Conservation (phyloP, 257 asterid species). For the Linderniella brevidens region DNA sequence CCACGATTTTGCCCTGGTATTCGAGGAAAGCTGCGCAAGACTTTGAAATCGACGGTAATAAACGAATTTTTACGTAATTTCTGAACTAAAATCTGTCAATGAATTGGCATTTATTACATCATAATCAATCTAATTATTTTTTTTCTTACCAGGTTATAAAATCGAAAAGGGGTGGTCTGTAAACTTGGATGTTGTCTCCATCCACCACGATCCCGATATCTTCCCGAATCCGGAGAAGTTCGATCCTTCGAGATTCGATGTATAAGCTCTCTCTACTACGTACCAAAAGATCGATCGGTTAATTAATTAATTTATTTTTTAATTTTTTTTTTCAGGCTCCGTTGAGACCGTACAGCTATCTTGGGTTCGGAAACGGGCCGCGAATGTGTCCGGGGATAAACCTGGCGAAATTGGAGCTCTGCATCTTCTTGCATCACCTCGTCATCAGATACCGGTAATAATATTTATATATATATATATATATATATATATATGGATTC, state of each 20-base stretch:
- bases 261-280: slow-evolving; percentile 12
- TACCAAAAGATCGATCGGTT: too few species aligned
- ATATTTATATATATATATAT: too few species aligned
- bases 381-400: slow-evolving; percentile 92
- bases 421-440: slow-evolving; percentile 61
- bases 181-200: slow-evolving; percentile 73
- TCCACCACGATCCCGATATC: slow-evolving; percentile 57
- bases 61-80: too few species aligned
- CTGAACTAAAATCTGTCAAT: too few species aligned
- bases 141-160: slow-evolving; percentile 29
- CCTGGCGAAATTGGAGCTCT: slow-evolving; percentile 73
- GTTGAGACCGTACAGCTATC: slow-evolving; percentile 59
- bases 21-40: slow-evolving; percentile 88
- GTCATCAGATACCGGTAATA: slow-evolving; percentile 68
- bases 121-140: slow-evolving; percentile 7
- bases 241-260: slow-evolving; percentile 66
- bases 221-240: slow-evolving; percentile 55
- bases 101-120: too few species aligned
- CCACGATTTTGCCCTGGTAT: slow-evolving; percentile 76
- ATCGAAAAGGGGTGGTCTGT: slow-evolving; percentile 68
- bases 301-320: too few species aligned
- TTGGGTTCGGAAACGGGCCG: slow-evolving; percentile 78
- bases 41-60: slow-evolving; percentile 64
- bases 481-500: background rate
- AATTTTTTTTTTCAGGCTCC: slow-evolving; percentile 28